Evolutionary conservation across 1,139 yeast species (phyloP).

Genomic region (Kodamaea anthophila): DNA sequence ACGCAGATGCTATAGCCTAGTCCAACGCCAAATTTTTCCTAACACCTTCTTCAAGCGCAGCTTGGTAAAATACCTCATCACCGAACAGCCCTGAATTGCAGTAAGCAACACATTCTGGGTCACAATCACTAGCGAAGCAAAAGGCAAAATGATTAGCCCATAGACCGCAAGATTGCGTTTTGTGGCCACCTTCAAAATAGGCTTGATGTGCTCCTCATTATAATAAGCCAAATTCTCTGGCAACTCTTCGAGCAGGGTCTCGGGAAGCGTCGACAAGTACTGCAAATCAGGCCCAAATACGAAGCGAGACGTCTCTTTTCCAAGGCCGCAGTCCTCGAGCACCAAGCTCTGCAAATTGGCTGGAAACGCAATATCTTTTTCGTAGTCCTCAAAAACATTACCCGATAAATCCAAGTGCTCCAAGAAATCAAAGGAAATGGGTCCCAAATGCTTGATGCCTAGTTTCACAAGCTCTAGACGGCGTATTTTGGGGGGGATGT

Average conservation of each 20-base stretch:
- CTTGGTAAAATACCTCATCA: background rate
- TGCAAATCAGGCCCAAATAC: slow-evolving; percentile 1
- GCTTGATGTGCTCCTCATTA: background rate
- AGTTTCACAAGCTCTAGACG: slow-evolving; percentile 1
- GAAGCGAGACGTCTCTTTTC: background rate
- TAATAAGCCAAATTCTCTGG: slow-evolving; percentile 1
- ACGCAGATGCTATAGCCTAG: too few relatives aligned
- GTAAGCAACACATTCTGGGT: slow-evolving; percentile 3
- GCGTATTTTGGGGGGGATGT: background rate
- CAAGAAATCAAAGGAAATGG: background rate
- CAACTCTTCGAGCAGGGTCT: slow-evolving; percentile 1
- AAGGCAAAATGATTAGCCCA: slow-evolving; percentile 2
- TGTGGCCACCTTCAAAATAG: background rate
- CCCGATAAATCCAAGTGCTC: slow-evolving; percentile 1
- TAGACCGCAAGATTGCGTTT: slow-evolving; percentile 1
- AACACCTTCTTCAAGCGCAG: slow-evolving; percentile 1
- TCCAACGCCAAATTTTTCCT: background rate
- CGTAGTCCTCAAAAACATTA: background rate
- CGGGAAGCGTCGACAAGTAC: slow-evolving; percentile 2
- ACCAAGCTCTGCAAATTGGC: background rate
- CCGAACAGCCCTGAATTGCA: background rate
- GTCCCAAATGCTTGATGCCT: slow-evolving; percentile 1
- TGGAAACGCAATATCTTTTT: slow-evolving; percentile 1
- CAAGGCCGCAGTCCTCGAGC: slow-evolving; percentile 2
- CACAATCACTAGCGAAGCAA: slow-evolving; percentile 3